Evolutionary conservation across 352 stramenopile genomes (phyloP).

Genomic region (Phytopythium helicoides): DNA sequence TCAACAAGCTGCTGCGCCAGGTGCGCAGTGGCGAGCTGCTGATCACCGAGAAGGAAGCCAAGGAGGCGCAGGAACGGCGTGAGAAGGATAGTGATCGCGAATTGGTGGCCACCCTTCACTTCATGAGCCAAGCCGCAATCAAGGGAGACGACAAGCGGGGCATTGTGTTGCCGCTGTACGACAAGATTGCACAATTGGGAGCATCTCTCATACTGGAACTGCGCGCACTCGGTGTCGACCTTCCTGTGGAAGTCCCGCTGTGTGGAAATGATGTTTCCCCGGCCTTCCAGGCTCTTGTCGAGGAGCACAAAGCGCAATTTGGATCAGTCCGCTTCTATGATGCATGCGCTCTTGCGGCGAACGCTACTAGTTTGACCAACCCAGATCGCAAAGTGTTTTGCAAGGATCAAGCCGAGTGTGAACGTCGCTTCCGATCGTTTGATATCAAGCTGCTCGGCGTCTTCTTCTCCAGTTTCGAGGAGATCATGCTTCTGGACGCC

Average conservation of each 20-base stretch:
- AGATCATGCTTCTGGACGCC: slow-evolving; percentile 72
- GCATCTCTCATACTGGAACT: slow-evolving; percentile 63
- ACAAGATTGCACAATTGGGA: slow-evolving; percentile 43
- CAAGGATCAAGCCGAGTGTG: slow-evolving; percentile 35
- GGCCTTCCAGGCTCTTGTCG: slow-evolving; percentile 20
- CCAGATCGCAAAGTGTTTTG: slow-evolving; percentile 47
- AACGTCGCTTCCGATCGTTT: slow-evolving; percentile 42
- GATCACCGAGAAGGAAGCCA: neutral
- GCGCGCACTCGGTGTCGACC: slow-evolving; percentile 34
- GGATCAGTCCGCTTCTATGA: slow-evolving; percentile 54
- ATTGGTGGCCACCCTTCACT: slow-evolving; percentile 30
- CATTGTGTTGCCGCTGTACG: slow-evolving; percentile 62
- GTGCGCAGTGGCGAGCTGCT: slow-evolving; percentile 1
- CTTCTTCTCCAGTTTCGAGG: slow-evolving; percentile 63
- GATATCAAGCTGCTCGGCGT: slow-evolving; percentile 62
- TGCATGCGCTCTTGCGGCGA: slow-evolving; percentile 42
- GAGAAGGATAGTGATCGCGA: slow-evolving; percentile 27
- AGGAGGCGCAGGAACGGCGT: neutral
- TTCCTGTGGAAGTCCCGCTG: slow-evolving; percentile 61
- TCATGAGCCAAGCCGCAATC: slow-evolving; percentile 19
- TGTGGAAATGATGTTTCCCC: slow-evolving; percentile 46
- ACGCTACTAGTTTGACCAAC: slow-evolving; percentile 20
- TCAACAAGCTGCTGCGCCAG: neutral
- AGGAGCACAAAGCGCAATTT: slow-evolving; percentile 29
- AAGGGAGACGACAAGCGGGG: slow-evolving; percentile 24